Percentiles rank a stretch among this genome's conserved stretches.
Evolutionary conservation across 2,329 filamentous ascomycete genomes (phyloP).

Genomic region (Botrytis paeoniae): DNA sequence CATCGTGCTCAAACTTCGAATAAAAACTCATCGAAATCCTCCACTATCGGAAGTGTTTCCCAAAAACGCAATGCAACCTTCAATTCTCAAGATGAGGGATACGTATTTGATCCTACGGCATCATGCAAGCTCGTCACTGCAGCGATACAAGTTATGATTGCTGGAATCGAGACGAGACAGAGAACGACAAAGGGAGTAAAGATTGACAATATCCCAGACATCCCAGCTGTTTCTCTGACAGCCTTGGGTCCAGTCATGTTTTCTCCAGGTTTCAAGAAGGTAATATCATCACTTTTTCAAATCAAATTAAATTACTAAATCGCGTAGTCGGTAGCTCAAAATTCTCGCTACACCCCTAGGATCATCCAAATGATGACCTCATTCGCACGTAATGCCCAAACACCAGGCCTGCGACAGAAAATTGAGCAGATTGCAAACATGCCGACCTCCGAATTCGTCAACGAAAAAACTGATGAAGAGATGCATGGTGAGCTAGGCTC

Average conservation of each 20-base stretch:
- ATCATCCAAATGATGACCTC: conserved; percentile 17
- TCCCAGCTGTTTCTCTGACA: conserved; percentile 15
- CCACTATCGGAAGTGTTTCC: neutral
- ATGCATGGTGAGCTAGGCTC: conserved; percentile 16
- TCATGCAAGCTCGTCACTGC: conserved; percentile 19
- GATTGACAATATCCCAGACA: conserved; percentile 21
- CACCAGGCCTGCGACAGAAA: conserved; percentile 14
- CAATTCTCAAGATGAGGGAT: neutral
- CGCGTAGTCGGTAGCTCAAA: conserved; percentile 14
- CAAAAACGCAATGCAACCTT: neutral
- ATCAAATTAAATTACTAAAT: conserved; percentile 6
- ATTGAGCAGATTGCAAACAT: conserved; percentile 1
- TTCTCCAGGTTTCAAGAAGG: conserved; percentile 33
- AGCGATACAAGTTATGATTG: conserved; percentile 24
- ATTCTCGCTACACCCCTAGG: conserved; percentile 16
- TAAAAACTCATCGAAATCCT: neutral
- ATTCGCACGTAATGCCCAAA: conserved; percentile 19
- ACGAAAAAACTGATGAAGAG: neutral
- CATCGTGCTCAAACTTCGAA: neutral
- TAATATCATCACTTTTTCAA: conserved; percentile 11
- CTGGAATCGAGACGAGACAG: conserved; percentile 12
- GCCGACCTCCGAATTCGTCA: neutral
- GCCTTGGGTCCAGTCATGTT: conserved; percentile 27
- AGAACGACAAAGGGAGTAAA: conserved; percentile 17
- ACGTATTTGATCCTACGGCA: neutral